Conservation (phyloP, 2,329 filamentous ascomycete species). For the Cordyceps pruinosa region DNA sequence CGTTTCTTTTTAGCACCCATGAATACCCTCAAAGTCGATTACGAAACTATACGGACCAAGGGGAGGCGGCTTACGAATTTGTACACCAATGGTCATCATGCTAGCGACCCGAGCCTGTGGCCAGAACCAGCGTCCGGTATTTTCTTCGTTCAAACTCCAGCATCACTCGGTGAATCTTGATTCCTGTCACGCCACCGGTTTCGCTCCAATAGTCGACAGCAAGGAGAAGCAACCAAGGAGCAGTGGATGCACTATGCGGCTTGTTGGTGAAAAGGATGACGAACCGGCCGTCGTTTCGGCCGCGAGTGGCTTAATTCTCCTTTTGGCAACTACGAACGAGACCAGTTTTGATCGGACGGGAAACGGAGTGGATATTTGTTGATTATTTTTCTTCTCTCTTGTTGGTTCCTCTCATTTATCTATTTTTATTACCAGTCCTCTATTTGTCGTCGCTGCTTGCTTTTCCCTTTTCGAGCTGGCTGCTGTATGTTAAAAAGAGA, state of each 20-base stretch:
- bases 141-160: neutral
- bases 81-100: conserved; percentile 5
- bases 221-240: neutral
- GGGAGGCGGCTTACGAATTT: conserved; percentile 12
- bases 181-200: conserved; percentile 4
- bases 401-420: conserved; percentile 11
- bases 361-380: conserved; percentile 10
- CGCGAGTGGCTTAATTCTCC: neutral
- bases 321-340: neutral
- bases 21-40: conserved; percentile 18
- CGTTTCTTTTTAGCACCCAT: conserved; percentile 19
- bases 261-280: neutral
- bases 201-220: neutral
- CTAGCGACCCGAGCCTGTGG: neutral
- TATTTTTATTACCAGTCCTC: conserved; percentile 10
- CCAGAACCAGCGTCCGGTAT: conserved; percentile 2
- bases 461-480: neutral
- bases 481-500: neutral
- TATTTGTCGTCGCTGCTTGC: conserved; percentile 1
- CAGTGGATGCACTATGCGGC: neutral
- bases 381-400: conserved; percentile 6
- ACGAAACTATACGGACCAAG: conserved; percentile 13
- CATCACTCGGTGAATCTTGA: neutral
- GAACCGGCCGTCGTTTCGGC: neutral
- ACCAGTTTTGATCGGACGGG: neutral